Percentiles rank a stretch among this genome's conserved stretches.
These are phyloP conservation scores for Amaranthus cruentus DNA, from an alignment of 148 eudicot species.

Conservation along the genomic window DNA sequence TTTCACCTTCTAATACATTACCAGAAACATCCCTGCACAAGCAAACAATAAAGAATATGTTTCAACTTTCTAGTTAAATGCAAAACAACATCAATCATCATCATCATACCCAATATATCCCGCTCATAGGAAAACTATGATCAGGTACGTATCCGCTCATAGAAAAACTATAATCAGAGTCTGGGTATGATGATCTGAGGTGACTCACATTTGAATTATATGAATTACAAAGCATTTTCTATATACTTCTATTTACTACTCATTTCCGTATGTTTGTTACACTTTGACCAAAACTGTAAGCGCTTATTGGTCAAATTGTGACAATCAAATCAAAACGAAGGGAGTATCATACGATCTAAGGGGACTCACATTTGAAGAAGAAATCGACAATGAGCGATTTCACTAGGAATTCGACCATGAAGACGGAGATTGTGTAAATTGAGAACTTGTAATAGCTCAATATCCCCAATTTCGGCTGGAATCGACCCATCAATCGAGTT, in stretches of 20 bases:
- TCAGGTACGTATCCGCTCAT: too few species aligned
- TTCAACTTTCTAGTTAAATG: slow-evolving; percentile 20
- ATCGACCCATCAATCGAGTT: slow-evolving; percentile 60
- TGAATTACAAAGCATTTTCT: too few species aligned
- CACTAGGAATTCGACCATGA: slow-evolving; percentile 61
- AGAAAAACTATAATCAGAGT: too few species aligned
- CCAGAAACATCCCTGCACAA: slow-evolving; percentile 89
- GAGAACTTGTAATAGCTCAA: slow-evolving; percentile 71
- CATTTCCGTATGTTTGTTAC: too few species aligned
- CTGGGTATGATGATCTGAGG: too few species aligned
- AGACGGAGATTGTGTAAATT: slow-evolving; percentile 69
- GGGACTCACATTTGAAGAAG: slow-evolving; percentile 90
- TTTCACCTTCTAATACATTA: slow-evolving; percentile 70
- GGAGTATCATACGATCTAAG: background rate
- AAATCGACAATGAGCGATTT: slow-evolving; percentile 66
- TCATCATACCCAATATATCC: too few species aligned
- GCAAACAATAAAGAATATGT: slow-evolving; percentile 18
- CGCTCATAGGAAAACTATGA: too few species aligned
- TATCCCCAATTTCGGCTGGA: slow-evolving; percentile 61
- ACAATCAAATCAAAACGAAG: too few species aligned
- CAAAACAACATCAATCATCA: slow-evolving; percentile 2
- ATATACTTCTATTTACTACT: too few species aligned
- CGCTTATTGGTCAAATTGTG: too few species aligned
- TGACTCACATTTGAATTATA: too few species aligned
- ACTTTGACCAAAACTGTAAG: too few species aligned